Evolutionary conservation across 2,329 filamentous ascomycete genomes (phyloP), one percentile per base, ranked within the genome.

Genomic region (Fusarium ramigenum): DNA sequence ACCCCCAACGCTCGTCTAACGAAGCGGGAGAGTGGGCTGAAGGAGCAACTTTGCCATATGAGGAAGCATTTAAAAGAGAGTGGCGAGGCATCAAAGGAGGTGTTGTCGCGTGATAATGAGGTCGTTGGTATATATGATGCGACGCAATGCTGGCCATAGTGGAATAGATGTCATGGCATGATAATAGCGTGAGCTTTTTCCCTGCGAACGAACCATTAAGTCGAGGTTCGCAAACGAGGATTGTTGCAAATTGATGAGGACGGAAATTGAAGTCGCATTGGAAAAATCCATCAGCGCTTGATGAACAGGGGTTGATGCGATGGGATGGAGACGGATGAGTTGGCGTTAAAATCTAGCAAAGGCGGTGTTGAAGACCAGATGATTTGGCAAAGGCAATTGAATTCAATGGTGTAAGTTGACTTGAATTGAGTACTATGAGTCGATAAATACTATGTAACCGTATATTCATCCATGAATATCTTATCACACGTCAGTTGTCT

Each of bases 1-100:
- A 76, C 73, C 71, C 67, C 73, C 70, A 73, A 68, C 58, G 30
- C 53, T 63, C 69, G 74, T 76, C 64, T 60, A 66, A 47, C 42
- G 64, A 72, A 68, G 69, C 63, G 69, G 68, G 63, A 72, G 69
- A 72, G 69, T 65, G 73, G 71, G 60, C 59, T 67, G 58, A 46
- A 62, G 49, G 63, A 30, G 54, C 40, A 40, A 46, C 75, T 72
- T 76, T 66, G 56, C 75, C 69, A 63, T 59, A 77, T 68, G 62
- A 69, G 75, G 75, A 66, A 74, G 62, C 44, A 53, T 52, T 72
- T 53, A 63, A 61, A 66, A 61, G 52, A 63, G 44, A 64, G 63
- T 70, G 71, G 71, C 71, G 67, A 73, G 63, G 40, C 56, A 28
- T 47, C 39, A 42, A 25, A 30, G n/a, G 49, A 47, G 50, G 60